Percentiles rank a stretch among this genome's conserved stretches.
phyloP scores from a whole-genome alignment of 2,329 filamentous ascomycete genomes.

The Beauveria asiatica region DNA sequence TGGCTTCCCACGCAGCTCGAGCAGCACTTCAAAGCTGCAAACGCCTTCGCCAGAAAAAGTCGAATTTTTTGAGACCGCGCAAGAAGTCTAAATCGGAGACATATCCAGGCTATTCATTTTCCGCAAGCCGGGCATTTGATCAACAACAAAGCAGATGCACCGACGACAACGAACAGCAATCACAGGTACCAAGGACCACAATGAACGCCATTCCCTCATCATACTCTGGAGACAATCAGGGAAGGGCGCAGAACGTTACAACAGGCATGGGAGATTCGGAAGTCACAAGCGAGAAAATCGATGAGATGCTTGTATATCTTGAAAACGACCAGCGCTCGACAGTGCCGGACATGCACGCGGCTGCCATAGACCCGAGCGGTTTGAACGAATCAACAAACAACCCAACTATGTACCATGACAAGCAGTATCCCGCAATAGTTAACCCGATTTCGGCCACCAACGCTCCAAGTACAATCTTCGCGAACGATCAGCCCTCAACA shows the following conservation, averaged over 20 bases:
- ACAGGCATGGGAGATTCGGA: background rate
- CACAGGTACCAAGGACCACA: background rate
- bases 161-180: background rate
- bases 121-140: too few relatives aligned
- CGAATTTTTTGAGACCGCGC: too few relatives aligned
- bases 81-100: too few relatives aligned
- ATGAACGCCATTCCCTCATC: background rate
- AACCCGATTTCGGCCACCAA: background rate
- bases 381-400: background rate
- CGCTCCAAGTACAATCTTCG: background rate
- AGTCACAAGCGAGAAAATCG: background rate
- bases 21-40: too few relatives aligned
- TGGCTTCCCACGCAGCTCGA: too few relatives aligned
- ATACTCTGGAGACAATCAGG: background rate
- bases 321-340: background rate
- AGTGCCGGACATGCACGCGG: background rate
- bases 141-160: too few relatives aligned
- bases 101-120: too few relatives aligned
- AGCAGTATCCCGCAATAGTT: background rate
- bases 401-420: background rate
- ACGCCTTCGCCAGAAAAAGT: too few relatives aligned
- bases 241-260: background rate
- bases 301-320: background rate
- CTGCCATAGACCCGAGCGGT: background rate
- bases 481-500: background rate